These are phyloP conservation scores for Botrytis paeoniae DNA, from an alignment of 2,329 filamentous ascomycete genomes.

Conservation along the genomic window DNA sequence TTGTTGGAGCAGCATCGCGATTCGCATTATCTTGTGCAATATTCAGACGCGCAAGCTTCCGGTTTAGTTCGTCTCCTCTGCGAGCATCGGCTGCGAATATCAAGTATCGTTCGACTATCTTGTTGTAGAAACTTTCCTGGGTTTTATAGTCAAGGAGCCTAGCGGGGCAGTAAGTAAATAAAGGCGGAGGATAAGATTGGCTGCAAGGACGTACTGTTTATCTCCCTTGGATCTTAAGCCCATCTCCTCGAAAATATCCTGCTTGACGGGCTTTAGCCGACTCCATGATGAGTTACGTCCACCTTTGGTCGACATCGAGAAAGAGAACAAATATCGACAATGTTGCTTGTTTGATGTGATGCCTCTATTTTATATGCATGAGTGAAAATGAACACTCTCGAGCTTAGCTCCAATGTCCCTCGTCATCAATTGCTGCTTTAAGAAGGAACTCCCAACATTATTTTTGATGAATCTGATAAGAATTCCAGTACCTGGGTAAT, in stretches of 20 bases:
- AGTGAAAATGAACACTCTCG: background rate
- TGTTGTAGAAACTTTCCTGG: conserved; percentile 83
- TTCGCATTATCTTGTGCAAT: conserved; percentile 28
- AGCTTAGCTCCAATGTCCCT: conserved; percentile 10
- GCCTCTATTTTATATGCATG: background rate
- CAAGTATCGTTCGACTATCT: conserved; percentile 86
- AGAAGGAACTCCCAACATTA: conserved; percentile 14
- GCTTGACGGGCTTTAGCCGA: conserved; percentile 68
- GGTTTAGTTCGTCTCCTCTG: conserved; percentile 68
- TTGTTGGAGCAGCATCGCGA: conserved; percentile 29
- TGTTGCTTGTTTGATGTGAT: conserved; percentile 1
- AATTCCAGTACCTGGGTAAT: background rate
- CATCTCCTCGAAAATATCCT: conserved; percentile 76
- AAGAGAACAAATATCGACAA: background rate
- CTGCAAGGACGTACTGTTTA: conserved; percentile 56
- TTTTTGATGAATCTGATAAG: conserved; percentile 8
- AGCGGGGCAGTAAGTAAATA: conserved; percentile 25
- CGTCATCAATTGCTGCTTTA: conserved; percentile 12
- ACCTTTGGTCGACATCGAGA: conserved; percentile 34
- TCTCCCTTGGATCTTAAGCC: conserved; percentile 92
- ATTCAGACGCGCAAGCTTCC: conserved; percentile 63
- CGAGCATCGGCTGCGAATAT: conserved; percentile 76
- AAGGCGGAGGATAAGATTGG: background rate
- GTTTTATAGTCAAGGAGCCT: conserved; percentile 71
- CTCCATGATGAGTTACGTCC: conserved; percentile 55